Conservation (phyloP, 169 alveolate species). For the Cryptosporidium muris region DNA sequence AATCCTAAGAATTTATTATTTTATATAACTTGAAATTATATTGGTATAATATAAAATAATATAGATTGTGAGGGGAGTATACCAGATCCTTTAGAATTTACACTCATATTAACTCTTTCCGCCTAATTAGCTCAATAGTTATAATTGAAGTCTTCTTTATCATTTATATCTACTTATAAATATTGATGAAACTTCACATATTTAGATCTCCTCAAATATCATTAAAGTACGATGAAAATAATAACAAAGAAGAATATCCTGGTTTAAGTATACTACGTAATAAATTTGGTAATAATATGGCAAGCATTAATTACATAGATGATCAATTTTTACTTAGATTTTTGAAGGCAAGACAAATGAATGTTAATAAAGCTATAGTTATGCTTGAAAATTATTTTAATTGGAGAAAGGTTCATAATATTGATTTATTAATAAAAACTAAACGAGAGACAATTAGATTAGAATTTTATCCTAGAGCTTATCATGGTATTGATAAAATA, state of each 20-base stretch:
- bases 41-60: too few species aligned
- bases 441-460: conserved; percentile 17
- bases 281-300: conserved; percentile 23
- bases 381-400: conserved; percentile 78
- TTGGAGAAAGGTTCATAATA: conserved; percentile 75
- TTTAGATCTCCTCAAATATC: background rate
- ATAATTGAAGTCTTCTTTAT: too few species aligned
- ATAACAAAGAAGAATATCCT: conserved; percentile 29
- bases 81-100: too few species aligned
- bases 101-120: too few species aligned
- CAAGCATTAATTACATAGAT: conserved; percentile 11
- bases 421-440: conserved; percentile 48
- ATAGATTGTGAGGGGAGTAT: too few species aligned
- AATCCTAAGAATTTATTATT: too few species aligned
- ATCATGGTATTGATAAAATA: conserved; percentile 77
- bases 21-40: too few species aligned
- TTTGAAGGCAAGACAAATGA: conserved; percentile 78
- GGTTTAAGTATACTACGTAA: conserved; percentile 16
- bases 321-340: conserved; percentile 71
- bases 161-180: too few species aligned
- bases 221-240: conserved; percentile 8
- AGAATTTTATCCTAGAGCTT: conserved; percentile 78
- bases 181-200: too few species aligned
- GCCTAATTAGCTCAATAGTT: too few species aligned
- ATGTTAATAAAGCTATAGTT: conserved; percentile 76